Base-by-base conservation (phyloP, 2,329 filamentous ascomycete genomes). In the Pyrenochaeta sp. region DNA sequence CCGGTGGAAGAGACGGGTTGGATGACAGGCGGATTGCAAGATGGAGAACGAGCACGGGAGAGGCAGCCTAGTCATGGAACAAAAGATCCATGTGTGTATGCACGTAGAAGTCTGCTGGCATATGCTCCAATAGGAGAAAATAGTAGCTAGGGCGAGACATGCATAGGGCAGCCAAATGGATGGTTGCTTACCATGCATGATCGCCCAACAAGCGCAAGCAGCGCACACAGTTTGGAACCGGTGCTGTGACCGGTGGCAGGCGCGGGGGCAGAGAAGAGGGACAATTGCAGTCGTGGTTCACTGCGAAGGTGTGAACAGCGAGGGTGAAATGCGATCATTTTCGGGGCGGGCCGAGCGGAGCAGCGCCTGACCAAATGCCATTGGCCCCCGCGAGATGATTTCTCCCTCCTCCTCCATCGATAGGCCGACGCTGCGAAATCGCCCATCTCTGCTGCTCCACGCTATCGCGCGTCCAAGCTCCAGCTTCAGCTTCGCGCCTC, bases 121-220 rank as follows among this genome's bases (percentile, higher is more conserved):
- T 21, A 21, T 27, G 53, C 44, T 39, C 54, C 56, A 60, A 60
- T 63, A 58, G 60, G 58, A 61, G 53, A 59, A 63, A 61, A 62
- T n/a, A n/a, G n/a, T n/a, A n/a, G n/a, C n/a, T n/a, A n/a, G 45
- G 38, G 49, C 43, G 40, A 42, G 43, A 41, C 24, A 11, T 27
- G 45, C 42, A 48, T 62, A 63, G 59, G 58, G 61, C 61, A 61
- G 58, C 50, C 59, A 58, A 60, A 63, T 61, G 50, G n/a, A 40
- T 47, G 53, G 53, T 36, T 46, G 53, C 35, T 41, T 24, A 36
- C 41, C 49, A 58, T 54, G 38, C 48, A 58, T 51, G 53, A 54
- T 56, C 55, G 47, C 54, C 45, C 26, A 27, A 22, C 32, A 30
- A 18, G 26, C 35, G 35, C 35, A 24, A 18, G 21, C 23, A 20